phyloP scores from a whole-genome alignment of 164 flowering plant genomes.

The Protea cynaroides region DNA sequence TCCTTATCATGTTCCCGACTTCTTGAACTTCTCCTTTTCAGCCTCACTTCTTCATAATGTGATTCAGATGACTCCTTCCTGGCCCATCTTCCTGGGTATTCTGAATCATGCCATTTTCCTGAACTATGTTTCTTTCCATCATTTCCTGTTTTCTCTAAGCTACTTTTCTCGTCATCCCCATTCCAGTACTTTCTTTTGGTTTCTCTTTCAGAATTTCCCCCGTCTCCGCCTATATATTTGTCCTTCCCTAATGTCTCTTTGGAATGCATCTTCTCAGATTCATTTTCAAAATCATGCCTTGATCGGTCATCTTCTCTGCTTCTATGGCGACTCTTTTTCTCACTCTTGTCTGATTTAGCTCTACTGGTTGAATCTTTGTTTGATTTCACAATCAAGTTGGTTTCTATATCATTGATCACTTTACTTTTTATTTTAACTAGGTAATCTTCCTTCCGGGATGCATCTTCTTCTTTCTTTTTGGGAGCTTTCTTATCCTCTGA shows the following conservation, averaged over 20 bases:
- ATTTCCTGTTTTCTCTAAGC: slow-evolving; percentile 19
- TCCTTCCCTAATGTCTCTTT: slow-evolving; percentile 28
- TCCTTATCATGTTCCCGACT: slow-evolving; percentile 56
- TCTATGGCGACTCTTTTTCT: slow-evolving; percentile 20
- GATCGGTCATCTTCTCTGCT: slow-evolving; percentile 28
- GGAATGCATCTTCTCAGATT: slow-evolving; percentile 26
- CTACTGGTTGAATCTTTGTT: slow-evolving; percentile 17
- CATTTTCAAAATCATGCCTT: slow-evolving; percentile 20
- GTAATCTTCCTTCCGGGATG: slow-evolving; percentile 19
- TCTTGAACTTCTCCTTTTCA: slow-evolving; percentile 63
- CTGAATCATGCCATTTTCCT: slow-evolving; percentile 25
- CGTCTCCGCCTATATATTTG: slow-evolving; percentile 27
- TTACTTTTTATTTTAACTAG: slow-evolving; percentile 24
- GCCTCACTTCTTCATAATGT: slow-evolving; percentile 40
- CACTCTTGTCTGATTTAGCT: slow-evolving; percentile 22
- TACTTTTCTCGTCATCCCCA: slow-evolving; percentile 30
- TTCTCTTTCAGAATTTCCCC: slow-evolving; percentile 44
- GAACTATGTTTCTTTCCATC: slow-evolving; percentile 31
- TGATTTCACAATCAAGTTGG: slow-evolving; percentile 18
- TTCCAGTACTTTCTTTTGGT: slow-evolving; percentile 42
- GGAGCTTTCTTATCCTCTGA: slow-evolving; percentile 31
- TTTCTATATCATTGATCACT: slow-evolving; percentile 22
- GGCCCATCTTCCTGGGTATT: slow-evolving; percentile 36
- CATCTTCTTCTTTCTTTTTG: slow-evolving; percentile 30
- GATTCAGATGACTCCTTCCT: slow-evolving; percentile 29